Percentiles rank a stretch among this genome's conserved stretches.
phyloP scores from a whole-genome alignment of 2,329 filamentous ascomycete species.

The Pyrenophora teres region DNA sequence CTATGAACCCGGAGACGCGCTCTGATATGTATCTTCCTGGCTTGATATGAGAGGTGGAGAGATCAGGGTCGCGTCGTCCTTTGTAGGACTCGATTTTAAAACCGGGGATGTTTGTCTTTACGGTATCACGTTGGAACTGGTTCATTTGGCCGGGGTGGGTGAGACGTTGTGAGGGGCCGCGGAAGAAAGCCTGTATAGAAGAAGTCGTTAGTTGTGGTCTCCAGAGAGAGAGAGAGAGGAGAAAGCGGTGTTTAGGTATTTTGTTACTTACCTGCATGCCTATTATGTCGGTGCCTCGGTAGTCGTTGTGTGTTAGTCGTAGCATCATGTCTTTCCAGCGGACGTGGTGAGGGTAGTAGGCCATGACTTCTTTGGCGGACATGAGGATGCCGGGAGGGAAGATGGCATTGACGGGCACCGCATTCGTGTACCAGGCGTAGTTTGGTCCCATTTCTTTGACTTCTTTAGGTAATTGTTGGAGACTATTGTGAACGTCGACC shows the following conservation, averaged over 20 bases:
- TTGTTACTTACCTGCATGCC: conserved; percentile 23
- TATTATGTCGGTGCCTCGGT: conserved; percentile 24
- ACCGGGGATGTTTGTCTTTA: conserved; percentile 9
- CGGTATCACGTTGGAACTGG: conserved; percentile 18
- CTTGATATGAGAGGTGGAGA: conserved; percentile 18
- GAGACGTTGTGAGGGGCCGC: conserved; percentile 11
- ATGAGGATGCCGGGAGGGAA: conserved; percentile 34
- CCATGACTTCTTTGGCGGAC: conserved; percentile 31
- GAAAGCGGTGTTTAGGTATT: neutral
- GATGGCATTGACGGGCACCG: conserved; percentile 25
- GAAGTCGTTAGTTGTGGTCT: no score
- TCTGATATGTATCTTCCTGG: conserved; percentile 10
- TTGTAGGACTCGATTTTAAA: conserved; percentile 18
- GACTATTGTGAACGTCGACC: neutral
- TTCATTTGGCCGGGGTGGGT: conserved; percentile 11
- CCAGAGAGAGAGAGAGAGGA: neutral
- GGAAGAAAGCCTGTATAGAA: conserved; percentile 22
- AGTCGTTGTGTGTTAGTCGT: conserved; percentile 30
- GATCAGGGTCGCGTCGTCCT: conserved; percentile 17
- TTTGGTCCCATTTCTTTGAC: neutral
- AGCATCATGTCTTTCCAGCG: conserved; percentile 30
- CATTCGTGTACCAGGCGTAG: conserved; percentile 28
- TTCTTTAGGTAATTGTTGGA: neutral
- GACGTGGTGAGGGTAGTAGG: conserved; percentile 38
- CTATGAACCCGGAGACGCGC: conserved; percentile 1